phyloP scores from a whole-genome alignment of 2,329 filamentous ascomycete species.

The Blastomyces percursus region DNA sequence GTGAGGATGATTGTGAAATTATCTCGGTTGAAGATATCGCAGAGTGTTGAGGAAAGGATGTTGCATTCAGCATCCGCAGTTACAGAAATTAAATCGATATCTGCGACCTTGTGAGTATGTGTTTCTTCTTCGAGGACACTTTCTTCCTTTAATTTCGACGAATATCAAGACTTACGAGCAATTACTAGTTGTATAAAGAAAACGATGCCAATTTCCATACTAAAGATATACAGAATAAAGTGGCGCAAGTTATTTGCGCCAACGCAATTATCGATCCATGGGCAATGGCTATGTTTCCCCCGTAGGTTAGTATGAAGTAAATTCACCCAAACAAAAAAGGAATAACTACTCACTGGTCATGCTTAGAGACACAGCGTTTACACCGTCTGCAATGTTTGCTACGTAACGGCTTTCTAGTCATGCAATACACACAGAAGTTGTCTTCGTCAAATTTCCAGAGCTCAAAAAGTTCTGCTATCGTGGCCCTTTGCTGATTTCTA shows the following conservation, averaged over 20 bases:
- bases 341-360: constrained; percentile 67
- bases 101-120: constrained; percentile 34
- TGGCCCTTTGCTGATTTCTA: constrained; percentile 76
- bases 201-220: constrained; percentile 62
- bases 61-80: constrained; percentile 51
- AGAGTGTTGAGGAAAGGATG: constrained; percentile 63
- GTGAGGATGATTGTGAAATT: constrained; percentile 70
- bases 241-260: constrained; percentile 93
- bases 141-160: not conserved
- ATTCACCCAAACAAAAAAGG: constrained; percentile 7
- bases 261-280: constrained; percentile 95
- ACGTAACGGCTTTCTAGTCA: constrained; percentile 82
- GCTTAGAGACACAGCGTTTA: constrained; percentile 84
- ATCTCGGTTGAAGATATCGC: constrained; percentile 66
- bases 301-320: not conserved
- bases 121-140: not conserved
- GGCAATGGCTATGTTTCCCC: constrained; percentile 62
- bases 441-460: constrained; percentile 85
- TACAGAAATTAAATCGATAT: constrained; percentile 51
- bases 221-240: constrained; percentile 82
- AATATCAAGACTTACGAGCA: constrained; percentile 47
- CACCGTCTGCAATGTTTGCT: constrained; percentile 95
- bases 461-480: constrained; percentile 76
- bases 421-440: constrained; percentile 89
- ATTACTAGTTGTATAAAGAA: constrained; percentile 61